Conservation (phyloP, 768 basidiomycete genomes). For the Hortiboletus flavorubellus region DNA sequence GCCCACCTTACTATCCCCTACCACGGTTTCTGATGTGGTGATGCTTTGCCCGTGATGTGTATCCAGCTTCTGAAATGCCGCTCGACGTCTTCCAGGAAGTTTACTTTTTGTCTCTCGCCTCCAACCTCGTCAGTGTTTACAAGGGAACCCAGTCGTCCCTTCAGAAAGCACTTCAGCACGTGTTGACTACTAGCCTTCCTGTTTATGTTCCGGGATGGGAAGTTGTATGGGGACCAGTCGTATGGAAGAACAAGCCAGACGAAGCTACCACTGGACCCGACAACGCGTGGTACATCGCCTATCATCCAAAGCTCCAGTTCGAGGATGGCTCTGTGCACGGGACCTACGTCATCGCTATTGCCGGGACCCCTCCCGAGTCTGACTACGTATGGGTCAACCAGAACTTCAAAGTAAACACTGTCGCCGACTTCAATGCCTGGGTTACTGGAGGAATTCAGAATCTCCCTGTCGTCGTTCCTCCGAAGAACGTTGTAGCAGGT, state of each 20-base stretch:
- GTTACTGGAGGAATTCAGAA: constrained; percentile 1
- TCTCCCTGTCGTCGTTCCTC: not conserved
- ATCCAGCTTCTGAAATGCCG: constrained; percentile 5
- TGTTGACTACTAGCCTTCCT: not conserved
- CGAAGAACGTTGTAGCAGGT: not conserved
- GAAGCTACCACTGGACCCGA: constrained; percentile 1
- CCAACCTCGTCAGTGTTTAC: not conserved
- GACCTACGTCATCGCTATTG: constrained; percentile 13
- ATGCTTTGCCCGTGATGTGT: not conserved
- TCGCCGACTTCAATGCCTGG: constrained; percentile 11
- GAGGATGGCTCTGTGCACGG: constrained; percentile 11
- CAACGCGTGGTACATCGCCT: constrained; percentile 17
- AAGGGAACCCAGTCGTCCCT: not conserved
- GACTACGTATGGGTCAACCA: not conserved
- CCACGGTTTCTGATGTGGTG: not conserved
- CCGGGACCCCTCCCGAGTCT: constrained; percentile 3
- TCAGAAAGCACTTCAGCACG: not conserved
- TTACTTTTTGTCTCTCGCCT: constrained; percentile 5
- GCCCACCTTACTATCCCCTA: not conserved
- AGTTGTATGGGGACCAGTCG: constrained; percentile 13
- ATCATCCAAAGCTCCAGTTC: constrained; percentile 1
- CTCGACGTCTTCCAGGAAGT: constrained; percentile 17
- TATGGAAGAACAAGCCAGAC: constrained; percentile 13
- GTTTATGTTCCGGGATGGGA: not conserved
- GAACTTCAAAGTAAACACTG: constrained; percentile 5